A percentile compares a stretch with the other conserved stretches of the same genome.
Conservation (phyloP, 805 yeast species). For the Yamadazyma laniorum region DNA sequence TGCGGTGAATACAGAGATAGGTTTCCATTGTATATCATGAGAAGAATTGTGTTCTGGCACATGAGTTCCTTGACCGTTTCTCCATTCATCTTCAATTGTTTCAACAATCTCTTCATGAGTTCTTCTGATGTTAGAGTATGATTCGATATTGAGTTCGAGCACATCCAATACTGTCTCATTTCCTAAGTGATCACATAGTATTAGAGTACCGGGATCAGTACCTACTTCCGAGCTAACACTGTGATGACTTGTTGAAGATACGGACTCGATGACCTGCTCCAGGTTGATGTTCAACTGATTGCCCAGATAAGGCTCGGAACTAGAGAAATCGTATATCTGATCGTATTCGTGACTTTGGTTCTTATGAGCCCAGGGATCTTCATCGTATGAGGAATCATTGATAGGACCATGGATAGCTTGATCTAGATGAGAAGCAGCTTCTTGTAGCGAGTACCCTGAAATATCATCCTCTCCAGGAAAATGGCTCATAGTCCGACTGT, state of each 20-base stretch:
- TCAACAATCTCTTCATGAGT: constrained; percentile 9
- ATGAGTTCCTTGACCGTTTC: background rate
- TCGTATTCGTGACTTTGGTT: background rate
- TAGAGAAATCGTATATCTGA: background rate
- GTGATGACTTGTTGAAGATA: background rate
- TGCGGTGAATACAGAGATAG: constrained; percentile 32
- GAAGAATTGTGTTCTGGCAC: background rate
- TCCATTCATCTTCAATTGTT: constrained; percentile 16
- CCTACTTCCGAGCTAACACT: background rate
- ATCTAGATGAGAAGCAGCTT: background rate
- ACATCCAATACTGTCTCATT: constrained; percentile 1
- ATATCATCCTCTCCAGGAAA: background rate
- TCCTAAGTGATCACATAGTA: constrained; percentile 3
- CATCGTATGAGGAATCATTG: background rate
- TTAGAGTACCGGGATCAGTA: constrained; percentile 1
- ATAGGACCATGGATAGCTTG: background rate
- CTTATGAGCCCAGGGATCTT: background rate
- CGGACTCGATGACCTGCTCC: background rate
- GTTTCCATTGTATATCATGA: constrained; percentile 24
- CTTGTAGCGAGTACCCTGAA: background rate
- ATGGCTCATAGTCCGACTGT: background rate
- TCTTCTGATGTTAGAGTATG: background rate
- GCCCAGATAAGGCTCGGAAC: background rate
- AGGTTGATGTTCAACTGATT: background rate
- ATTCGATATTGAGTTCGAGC: background rate